Percentiles rank a stretch among this genome's conserved stretches.
phyloP scores from a whole-genome alignment of 2,329 filamentous ascomycete species.

The Sordariomycetes sp. region DNA sequence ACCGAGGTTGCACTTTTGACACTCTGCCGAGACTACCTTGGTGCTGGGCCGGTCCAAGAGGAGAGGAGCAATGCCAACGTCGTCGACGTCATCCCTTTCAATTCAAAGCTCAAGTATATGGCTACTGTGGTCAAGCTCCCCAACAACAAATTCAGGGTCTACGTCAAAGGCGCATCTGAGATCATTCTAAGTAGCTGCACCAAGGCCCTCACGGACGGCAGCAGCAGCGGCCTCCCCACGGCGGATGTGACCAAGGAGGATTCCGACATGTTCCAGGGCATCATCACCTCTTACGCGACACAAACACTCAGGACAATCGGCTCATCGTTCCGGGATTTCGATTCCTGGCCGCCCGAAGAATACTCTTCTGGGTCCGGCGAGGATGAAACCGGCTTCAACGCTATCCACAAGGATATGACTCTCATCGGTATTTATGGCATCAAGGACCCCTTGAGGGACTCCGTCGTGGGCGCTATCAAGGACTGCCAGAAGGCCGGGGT shows the following conservation, averaged over 20 bases:
- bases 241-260: constrained; percentile 45
- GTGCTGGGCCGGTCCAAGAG: constrained; percentile 33
- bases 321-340: constrained; percentile 66
- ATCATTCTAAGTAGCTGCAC: constrained; percentile 36
- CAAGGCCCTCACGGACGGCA: constrained; percentile 26
- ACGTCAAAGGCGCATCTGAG: constrained; percentile 44
- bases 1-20: constrained; percentile 44
- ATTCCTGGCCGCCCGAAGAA: constrained; percentile 60
- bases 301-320: constrained; percentile 60
- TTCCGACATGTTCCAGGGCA: constrained; percentile 15
- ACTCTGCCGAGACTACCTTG: constrained; percentile 37
- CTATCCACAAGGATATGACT: constrained; percentile 51
- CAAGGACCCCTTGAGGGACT: constrained; percentile 56
- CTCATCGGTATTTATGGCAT: constrained; percentile 64
- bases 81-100: constrained; percentile 41
- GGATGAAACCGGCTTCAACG: constrained; percentile 43
- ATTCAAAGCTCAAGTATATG: constrained; percentile 46
- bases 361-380: constrained; percentile 18
- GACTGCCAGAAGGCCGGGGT: constrained; percentile 57
- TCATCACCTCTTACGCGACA: constrained; percentile 8
- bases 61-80: constrained; percentile 33
- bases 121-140: constrained; percentile 39
- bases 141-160: constrained; percentile 27
- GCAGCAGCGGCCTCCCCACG: constrained; percentile 36
- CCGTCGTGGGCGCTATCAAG: constrained; percentile 53